Percentiles rank a stretch among this genome's conserved stretches.
These are phyloP conservation scores for Monilinia fructigena DNA, from an alignment of 2,329 filamentous ascomycete species.

Conservation along the genomic window DNA sequence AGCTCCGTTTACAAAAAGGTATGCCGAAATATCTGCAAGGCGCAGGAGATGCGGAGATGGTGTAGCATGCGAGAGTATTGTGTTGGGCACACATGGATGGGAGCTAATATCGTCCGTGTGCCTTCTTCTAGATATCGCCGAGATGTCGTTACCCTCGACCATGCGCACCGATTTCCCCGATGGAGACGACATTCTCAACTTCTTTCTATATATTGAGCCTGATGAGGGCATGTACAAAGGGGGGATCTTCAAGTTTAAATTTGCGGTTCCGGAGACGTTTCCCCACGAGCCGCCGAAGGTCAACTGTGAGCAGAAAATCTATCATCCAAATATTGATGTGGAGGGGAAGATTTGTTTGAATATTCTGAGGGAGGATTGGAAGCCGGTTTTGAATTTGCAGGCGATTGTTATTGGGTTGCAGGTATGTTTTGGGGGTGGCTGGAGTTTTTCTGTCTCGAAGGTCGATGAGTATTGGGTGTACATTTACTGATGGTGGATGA, in stretches of 20 bases:
- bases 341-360: slow-evolving; percentile 98
- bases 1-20: slow-evolving; percentile 96
- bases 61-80: background rate
- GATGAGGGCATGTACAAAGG: slow-evolving; percentile 88
- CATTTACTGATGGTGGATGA: slow-evolving; percentile 12
- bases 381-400: slow-evolving; percentile 94
- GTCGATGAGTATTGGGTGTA: too few relatives aligned
- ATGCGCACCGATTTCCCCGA: slow-evolving; percentile 82
- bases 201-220: slow-evolving; percentile 75
- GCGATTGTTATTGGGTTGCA: slow-evolving; percentile 93
- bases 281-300: slow-evolving; percentile 98
- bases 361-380: slow-evolving; percentile 97
- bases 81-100: background rate
- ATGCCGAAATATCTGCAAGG: background rate
- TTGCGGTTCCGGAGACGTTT: slow-evolving; percentile 91
- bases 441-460: too few relatives aligned
- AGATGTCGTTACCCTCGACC: slow-evolving; percentile 73
- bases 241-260: slow-evolving; percentile 84
- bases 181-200: slow-evolving; percentile 83
- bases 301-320: slow-evolving; percentile 96
- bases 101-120: background rate
- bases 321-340: slow-evolving; percentile 97
- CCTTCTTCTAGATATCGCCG: slow-evolving; percentile 65
- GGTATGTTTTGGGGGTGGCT: slow-evolving; percentile 48
- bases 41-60: background rate